phyloP scores from a whole-genome alignment of 2,329 filamentous ascomycete genomes.

The Aspergillus brasiliensis region DNA sequence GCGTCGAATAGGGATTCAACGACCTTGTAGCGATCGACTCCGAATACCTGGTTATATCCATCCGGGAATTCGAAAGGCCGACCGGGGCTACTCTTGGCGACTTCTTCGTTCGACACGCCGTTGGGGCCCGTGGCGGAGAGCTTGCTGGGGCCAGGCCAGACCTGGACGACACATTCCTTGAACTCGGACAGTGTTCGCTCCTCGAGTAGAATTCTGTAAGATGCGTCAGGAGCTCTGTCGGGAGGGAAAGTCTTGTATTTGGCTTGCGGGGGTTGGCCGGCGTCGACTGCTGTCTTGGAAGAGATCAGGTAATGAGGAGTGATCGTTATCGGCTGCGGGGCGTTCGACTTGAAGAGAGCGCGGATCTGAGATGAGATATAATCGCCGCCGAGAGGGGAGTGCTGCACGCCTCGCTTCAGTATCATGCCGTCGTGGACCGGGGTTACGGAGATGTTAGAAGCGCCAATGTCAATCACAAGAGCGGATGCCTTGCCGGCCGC shows the following conservation, averaged over 20 bases:
- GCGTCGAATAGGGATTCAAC: conserved; percentile 92
- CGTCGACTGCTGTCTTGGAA: conserved; percentile 86
- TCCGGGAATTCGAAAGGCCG: conserved; percentile 97
- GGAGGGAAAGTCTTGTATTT: conserved; percentile 70
- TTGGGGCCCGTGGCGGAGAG: conserved; percentile 55
- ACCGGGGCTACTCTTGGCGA: conserved; percentile 70
- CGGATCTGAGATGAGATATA: conserved; percentile 90
- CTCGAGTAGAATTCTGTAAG: conserved; percentile 82
- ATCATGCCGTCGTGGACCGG: conserved; percentile 94
- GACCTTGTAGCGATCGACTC: conserved; percentile 80
- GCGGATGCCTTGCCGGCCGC: conserved; percentile 91
- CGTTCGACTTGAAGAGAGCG: conserved; percentile 69
- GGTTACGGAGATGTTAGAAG: conserved; percentile 83
- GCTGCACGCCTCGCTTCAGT: conserved; percentile 83
- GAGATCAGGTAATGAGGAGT: conserved; percentile 85
- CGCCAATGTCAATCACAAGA: conserved; percentile 88
- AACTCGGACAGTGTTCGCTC: conserved; percentile 92
- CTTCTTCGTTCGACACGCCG: conserved; percentile 71
- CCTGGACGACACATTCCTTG: conserved; percentile 95
- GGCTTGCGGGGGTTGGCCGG: conserved; percentile 75
- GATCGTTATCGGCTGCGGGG: conserved; percentile 70
- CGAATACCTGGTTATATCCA: conserved; percentile 94
- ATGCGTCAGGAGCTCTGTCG: conserved; percentile 60
- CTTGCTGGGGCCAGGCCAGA: conserved; percentile 80
- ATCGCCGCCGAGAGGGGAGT: conserved; percentile 81